phyloP scores from a whole-genome alignment of 768 basidiomycete species.

The Trametes maxima region DNA sequence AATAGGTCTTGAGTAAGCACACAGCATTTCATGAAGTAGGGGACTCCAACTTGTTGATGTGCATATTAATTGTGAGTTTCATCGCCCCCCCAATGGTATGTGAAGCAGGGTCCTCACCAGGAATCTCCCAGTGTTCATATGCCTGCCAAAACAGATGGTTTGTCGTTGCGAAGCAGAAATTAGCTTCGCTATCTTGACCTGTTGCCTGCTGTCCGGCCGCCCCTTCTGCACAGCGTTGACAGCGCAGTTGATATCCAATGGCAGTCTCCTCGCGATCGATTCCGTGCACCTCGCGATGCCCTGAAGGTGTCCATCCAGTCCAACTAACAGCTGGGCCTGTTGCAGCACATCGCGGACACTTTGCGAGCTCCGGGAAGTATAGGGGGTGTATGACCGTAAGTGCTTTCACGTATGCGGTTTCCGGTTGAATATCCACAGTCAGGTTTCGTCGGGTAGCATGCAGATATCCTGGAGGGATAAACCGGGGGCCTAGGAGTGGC shows the following conservation, averaged over 20 bases:
- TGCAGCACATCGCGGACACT: conserved; percentile 19
- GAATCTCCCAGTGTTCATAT: conserved; percentile 27
- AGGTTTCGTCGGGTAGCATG: too few relatives aligned
- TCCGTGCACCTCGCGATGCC: conserved; percentile 28
- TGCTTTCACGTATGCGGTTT: too few relatives aligned
- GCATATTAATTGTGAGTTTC: too few relatives aligned
- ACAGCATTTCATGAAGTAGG: conserved; percentile 28
- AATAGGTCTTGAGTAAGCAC: conserved; percentile 29
- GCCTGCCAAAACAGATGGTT: conserved; percentile 27
- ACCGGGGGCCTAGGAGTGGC: conserved; percentile 26
- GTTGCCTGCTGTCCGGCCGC: background rate
- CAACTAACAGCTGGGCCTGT: conserved; percentile 14
- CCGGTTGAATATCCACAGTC: too few relatives aligned
- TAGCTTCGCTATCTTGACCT: background rate
- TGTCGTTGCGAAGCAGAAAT: conserved; percentile 24
- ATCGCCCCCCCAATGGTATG: background rate
- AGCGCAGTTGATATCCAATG: conserved; percentile 22
- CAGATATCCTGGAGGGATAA: too few relatives aligned
- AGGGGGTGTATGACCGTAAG: too few relatives aligned
- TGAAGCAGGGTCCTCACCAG: conserved; percentile 13
- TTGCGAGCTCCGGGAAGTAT: conserved; percentile 18
- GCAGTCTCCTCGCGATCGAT: conserved; percentile 18
- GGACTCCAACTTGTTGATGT: conserved; percentile 19
- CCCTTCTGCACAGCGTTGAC: conserved; percentile 14
- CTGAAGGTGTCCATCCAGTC: conserved; percentile 23